Conservation (phyloP, 2,329 filamentous ascomycete species). For the Lachnellula occidentalis region DNA sequence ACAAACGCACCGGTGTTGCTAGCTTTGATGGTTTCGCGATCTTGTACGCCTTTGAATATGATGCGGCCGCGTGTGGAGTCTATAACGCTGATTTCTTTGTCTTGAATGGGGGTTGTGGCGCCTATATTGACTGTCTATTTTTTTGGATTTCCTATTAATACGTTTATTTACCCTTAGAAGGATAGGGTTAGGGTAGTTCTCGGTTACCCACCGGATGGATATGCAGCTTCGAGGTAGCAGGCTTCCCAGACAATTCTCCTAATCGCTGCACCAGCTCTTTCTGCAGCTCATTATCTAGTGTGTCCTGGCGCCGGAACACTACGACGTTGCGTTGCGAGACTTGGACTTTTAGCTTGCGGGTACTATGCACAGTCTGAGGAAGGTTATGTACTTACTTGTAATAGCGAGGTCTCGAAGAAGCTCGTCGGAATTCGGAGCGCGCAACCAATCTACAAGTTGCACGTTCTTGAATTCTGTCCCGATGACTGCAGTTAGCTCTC, state of each 20-base stretch:
- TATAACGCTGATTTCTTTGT: constrained; percentile 50
- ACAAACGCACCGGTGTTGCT: not conserved
- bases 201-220: too few species aligned
- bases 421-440: constrained; percentile 55
- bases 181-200: too few species aligned
- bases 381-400: constrained; percentile 36
- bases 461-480: constrained; percentile 53
- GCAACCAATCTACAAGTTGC: constrained; percentile 54
- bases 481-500: constrained; percentile 56
- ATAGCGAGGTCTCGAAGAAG: constrained; percentile 55
- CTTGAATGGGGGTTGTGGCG: constrained; percentile 19
- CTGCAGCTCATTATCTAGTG: constrained; percentile 34
- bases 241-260: constrained; percentile 53
- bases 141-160: too few species aligned
- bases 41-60: constrained; percentile 9
- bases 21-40: constrained; percentile 10
- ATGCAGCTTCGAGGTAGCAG: constrained; percentile 45
- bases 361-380: not conserved
- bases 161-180: too few species aligned
- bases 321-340: not conserved
- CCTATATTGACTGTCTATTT: constrained; percentile 47
- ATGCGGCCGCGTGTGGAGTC: constrained; percentile 50
- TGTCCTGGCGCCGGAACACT: not conserved
- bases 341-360: not conserved
- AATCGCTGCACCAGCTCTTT: constrained; percentile 47